Evolutionary conservation across 108 stramenopile species (phyloP).

Genomic region (Nitzschia sp.): DNA sequence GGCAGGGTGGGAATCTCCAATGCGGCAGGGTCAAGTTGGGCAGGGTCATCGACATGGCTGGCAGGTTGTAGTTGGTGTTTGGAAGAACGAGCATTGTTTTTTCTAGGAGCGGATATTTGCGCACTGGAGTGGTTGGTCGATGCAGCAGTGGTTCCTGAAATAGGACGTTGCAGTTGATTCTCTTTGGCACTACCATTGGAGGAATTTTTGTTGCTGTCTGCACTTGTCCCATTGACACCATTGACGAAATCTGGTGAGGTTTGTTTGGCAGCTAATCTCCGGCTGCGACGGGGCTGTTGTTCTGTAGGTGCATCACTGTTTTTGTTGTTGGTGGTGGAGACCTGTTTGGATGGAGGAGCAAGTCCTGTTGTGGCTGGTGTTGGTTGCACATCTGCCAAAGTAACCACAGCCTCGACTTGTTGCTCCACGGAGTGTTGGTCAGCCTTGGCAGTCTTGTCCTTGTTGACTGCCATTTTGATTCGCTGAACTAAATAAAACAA

Average conservation of each 20-base stretch:
- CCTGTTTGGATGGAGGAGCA: too few relatives aligned
- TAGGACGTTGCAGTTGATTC: not conserved
- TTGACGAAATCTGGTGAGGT: not conserved
- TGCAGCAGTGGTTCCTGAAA: not conserved
- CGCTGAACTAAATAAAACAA: constrained; percentile 84
- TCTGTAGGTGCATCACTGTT: not conserved
- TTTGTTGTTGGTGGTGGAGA: constrained; percentile 3
- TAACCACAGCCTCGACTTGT: constrained; percentile 38
- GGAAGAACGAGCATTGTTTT: not conserved
- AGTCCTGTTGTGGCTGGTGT: too few relatives aligned
- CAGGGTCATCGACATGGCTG: not conserved
- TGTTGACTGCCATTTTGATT: constrained; percentile 67
- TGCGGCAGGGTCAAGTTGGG: not conserved
- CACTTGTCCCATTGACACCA: too few relatives aligned
- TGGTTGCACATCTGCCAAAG: too few relatives aligned
- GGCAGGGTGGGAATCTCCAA: not conserved
- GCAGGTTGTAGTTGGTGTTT: constrained; percentile 2
- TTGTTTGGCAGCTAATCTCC: constrained; percentile 18
- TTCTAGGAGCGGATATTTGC: not conserved
- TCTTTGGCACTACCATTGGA: constrained; percentile 5
- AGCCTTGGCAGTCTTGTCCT: constrained; percentile 7
- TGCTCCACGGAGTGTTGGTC: constrained; percentile 22
- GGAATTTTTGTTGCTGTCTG: not conserved
- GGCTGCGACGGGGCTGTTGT: constrained; percentile 10
- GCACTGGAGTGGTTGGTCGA: not conserved